Conservation (phyloP, 2,329 filamentous ascomycete species). For the Penicillium concentricum region DNA sequence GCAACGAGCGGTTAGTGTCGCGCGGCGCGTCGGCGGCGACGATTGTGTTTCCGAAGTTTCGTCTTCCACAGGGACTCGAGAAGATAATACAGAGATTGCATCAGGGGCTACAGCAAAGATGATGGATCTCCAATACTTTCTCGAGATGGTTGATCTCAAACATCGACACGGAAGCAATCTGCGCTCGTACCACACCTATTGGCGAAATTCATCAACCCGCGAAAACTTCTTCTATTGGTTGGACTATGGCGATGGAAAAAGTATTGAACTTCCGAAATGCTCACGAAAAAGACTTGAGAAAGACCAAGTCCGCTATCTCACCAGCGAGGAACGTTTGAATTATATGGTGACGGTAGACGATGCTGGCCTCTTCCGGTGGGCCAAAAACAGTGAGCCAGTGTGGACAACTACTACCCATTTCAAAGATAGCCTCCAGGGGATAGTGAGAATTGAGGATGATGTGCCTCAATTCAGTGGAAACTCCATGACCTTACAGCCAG, state of each 20-base stretch:
- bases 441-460: conserved; percentile 62
- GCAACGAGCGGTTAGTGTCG: conserved; percentile 70
- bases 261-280: conserved; percentile 68
- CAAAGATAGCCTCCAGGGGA: conserved; percentile 76
- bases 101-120: conserved; percentile 66
- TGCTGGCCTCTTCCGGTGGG: conserved; percentile 79
- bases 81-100: conserved; percentile 48
- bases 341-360: conserved; percentile 77
- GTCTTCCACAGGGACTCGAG: conserved; percentile 36
- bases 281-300: conserved; percentile 72
- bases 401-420: conserved; percentile 68
- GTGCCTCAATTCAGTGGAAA: conserved; percentile 54
- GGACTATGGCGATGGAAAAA: conserved; percentile 73
- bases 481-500: conserved; percentile 16
- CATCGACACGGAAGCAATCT: conserved; percentile 86
- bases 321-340: conserved; percentile 73
- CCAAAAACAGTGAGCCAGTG: conserved; percentile 75
- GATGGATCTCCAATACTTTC: conserved; percentile 84
- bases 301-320: conserved; percentile 81
- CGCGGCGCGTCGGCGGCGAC: conserved; percentile 68
- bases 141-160: conserved; percentile 81
- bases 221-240: conserved; percentile 97
- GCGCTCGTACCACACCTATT: conserved; percentile 76
- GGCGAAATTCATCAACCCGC: conserved; percentile 72
- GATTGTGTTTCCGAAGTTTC: conserved; percentile 11